Evolutionary conservation across 306 rosid species (phyloP), one percentile per base, ranked within the genome.

Genomic region (Sicyos edulis): DNA sequence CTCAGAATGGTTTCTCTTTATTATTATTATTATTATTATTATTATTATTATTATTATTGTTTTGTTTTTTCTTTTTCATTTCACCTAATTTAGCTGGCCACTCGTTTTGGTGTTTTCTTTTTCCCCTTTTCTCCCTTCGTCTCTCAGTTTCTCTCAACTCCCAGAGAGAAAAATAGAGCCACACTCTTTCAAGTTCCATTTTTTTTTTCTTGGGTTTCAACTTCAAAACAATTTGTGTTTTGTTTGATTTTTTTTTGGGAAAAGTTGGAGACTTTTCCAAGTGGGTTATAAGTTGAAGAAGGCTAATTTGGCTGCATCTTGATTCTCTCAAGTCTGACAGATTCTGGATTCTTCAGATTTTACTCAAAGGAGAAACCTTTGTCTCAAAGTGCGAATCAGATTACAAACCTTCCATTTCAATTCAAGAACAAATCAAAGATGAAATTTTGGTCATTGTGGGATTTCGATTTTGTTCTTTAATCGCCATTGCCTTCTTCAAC

Each of bases 11-110:
- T 26, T 26, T 26, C 29, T 26, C 29, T 26, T 26, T 26, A 32
- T 32, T 32, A 32, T 32, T 32, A 32, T 32, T 32, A 4, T 32
- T n/a, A n/a, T 26, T 26, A 32, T 32, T 32, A 32, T 32, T 32
- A 32, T 32, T 32, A 4, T 26, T 26, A 32, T 32, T 32, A 32
- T 32, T 32, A 32, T 32, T 32, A 4, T 32, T 29, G 32, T n/a
- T n/a, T n/a, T n/a, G n/a, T 32, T 37, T 37, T 37, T 37, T 7
- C 8, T 7, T 37, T 37, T 37, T 37, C 44, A 45, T 32, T 1
- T 62, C 85, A 79, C 77, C 85, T 20, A 73, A 61, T 83, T 82
- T 90, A 85, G 96, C 95, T 87, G 89, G 85, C 98, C 89, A 88
- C 96, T 84, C 86, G 80, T 76, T 86, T 89, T 80, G 80, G 13